Base-by-base conservation (phyloP, 169 alveolate species). In the Plasmodium ovale region DNA sequence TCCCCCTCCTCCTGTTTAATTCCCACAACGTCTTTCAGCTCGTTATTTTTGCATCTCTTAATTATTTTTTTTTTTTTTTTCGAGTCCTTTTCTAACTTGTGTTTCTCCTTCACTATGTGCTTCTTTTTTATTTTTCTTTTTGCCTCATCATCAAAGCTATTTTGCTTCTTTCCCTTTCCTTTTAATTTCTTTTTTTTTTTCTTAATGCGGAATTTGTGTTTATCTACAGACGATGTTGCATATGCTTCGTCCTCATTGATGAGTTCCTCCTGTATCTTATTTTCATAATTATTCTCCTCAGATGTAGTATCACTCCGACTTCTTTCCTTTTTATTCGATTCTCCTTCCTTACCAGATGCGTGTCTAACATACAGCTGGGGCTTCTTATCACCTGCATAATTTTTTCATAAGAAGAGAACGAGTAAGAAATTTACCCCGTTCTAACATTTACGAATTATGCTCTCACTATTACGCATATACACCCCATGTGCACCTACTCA, bases 111-210 rank as follows among this genome's bases (percentile, higher is more conserved):
- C 23, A 21, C 77, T 6, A 42, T 67, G 27, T 47, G 16, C 35
- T 67, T 67, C 42, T 67, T 62, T 44, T 74, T 31, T 60, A 74
- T 74, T 68, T 27, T 62, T 74, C 62, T 42, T 60, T 21, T 42
- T n/a, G 49, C 62, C 35, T 74, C 88, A 29, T 74, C 74, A 23
- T 65, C 88, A 65, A 37, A 31, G 39, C 49, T 60, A 59, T 44
- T 74, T 44, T n/a, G 29, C 3, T 9, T 21, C 19, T 64, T 70
- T 44, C 23, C 62, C 44, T 29, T 44, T 4, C 2, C 25, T 12
- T 53, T 60, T 60, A 60, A 60, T 42, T 31, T 60, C 27, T 60
- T 74, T 53, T 29, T 53, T 23, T 68, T 68, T 23, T 68, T 68
- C 39, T 60, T 74, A 14, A 44, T 25, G n/a, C 47, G 33, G 23